Conservation (phyloP, 2,329 filamentous ascomycete genomes). For the Elsinoe fawcettii region DNA sequence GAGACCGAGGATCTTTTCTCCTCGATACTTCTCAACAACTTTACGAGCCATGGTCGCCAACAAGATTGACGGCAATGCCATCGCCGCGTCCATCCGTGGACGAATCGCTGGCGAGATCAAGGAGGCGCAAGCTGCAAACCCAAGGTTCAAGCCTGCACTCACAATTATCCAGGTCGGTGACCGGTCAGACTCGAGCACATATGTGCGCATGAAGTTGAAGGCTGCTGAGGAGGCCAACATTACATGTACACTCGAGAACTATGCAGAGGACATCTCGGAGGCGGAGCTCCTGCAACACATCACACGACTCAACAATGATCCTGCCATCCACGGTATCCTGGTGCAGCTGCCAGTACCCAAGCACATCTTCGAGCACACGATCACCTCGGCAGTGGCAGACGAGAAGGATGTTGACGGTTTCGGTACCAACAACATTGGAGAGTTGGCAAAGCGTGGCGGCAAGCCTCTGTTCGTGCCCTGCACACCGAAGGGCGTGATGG, state of each 20-base stretch:
- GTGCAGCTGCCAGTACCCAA: slow-evolving; percentile 87
- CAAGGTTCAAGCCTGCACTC: slow-evolving; percentile 78
- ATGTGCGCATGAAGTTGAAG: slow-evolving; percentile 99
- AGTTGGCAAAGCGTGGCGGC: slow-evolving; percentile 91
- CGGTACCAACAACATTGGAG: slow-evolving; percentile 86
- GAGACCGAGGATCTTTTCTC: slow-evolving; percentile 4
- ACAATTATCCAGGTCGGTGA: slow-evolving; percentile 97
- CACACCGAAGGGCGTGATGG: slow-evolving; percentile 96
- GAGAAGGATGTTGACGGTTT: slow-evolving; percentile 99
- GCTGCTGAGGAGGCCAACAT: slow-evolving; percentile 93
- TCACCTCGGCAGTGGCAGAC: slow-evolving; percentile 84
- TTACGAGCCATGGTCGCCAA: slow-evolving; percentile 66
- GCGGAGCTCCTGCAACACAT: slow-evolving; percentile 79
- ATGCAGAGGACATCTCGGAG: slow-evolving; percentile 73
- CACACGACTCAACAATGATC: slow-evolving; percentile 74
- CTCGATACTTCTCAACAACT: slow-evolving; percentile 43
- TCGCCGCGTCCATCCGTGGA: slow-evolving; percentile 86
- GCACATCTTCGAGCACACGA: slow-evolving; percentile 79
- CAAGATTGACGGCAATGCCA: slow-evolving; percentile 92
- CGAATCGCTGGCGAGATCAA: slow-evolving; percentile 71
- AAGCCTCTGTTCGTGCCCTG: slow-evolving; percentile 85
- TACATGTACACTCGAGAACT: slow-evolving; percentile 75
- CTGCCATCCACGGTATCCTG: slow-evolving; percentile 79
- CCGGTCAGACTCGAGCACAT: slow-evolving; percentile 88
- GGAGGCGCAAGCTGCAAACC: slow-evolving; percentile 71